Conservation (phyloP, 2,329 filamentous ascomycete species). For the Diaporthe vexans region DNA sequence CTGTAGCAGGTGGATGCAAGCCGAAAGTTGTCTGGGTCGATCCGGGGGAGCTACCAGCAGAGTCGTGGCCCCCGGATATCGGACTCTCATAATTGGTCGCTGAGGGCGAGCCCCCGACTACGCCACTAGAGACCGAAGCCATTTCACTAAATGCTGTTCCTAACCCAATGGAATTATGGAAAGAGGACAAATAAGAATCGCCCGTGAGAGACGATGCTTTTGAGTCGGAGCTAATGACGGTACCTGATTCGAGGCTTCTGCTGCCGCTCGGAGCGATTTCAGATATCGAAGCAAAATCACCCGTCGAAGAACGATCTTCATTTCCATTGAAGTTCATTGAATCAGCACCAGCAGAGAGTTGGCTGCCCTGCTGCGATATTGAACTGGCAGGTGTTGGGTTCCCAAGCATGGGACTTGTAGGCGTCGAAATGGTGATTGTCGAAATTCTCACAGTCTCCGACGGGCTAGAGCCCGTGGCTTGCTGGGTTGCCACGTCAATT, state of each 20-base stretch:
- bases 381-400: no score
- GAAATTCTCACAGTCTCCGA: no score
- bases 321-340: no score
- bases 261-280: background rate
- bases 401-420: no score
- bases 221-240: background rate
- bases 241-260: background rate
- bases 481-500: no score
- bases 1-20: background rate
- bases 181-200: rapidly evolving
- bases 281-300: background rate
- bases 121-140: background rate
- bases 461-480: no score
- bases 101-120: background rate
- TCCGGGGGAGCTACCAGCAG: no score
- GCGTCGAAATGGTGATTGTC: no score
- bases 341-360: no score
- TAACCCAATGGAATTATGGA: no score
- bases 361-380: no score
- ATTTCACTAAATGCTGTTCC: background rate
- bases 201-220: background rate
- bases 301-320: no score
- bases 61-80: background rate
- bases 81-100: background rate
- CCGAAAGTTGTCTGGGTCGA: background rate